Conservation (phyloP, 257 asterid genomes). For the Rauvolfia tetraphylla region DNA sequence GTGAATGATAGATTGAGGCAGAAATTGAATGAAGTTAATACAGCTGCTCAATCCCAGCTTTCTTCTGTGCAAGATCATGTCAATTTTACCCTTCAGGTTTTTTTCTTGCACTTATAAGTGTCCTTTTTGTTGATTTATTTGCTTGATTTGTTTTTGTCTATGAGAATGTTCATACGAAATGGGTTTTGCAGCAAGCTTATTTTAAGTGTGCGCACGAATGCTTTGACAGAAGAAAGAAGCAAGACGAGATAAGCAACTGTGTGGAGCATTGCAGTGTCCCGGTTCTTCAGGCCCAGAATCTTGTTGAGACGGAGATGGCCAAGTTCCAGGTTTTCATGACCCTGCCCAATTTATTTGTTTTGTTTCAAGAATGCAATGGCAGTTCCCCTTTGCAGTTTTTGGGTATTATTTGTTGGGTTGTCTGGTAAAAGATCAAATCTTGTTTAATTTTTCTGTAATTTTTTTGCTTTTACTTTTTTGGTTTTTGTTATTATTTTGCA, state of each 20-base stretch:
- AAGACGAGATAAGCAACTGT: slow-evolving; percentile 68
- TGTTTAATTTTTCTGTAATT: not conserved
- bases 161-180: not conserved
- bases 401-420: not conserved
- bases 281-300: slow-evolving; percentile 74
- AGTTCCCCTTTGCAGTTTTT: not conserved
- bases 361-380: too few relatives aligned
- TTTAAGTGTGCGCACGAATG: slow-evolving; percentile 93
- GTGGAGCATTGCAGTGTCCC: slow-evolving; percentile 92
- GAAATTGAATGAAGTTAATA: slow-evolving; percentile 76
- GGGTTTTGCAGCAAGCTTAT: slow-evolving; percentile 73
- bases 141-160: too few relatives aligned
- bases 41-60: slow-evolving; percentile 78
- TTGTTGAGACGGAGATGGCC: slow-evolving; percentile 85
- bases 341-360: too few relatives aligned
- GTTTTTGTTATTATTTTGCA: not conserved
- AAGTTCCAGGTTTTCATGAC: slow-evolving; percentile 48
- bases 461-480: not conserved
- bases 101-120: not conserved
- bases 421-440: not conserved
- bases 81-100: slow-evolving; percentile 88
- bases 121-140: not conserved
- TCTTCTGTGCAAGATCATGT: slow-evolving; percentile 81
- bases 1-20: slow-evolving; percentile 68
- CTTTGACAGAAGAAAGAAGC: slow-evolving; percentile 65